phyloP scores from a whole-genome alignment of 768 basidiomycete genomes.

The Kwoniella dendrophila region DNA sequence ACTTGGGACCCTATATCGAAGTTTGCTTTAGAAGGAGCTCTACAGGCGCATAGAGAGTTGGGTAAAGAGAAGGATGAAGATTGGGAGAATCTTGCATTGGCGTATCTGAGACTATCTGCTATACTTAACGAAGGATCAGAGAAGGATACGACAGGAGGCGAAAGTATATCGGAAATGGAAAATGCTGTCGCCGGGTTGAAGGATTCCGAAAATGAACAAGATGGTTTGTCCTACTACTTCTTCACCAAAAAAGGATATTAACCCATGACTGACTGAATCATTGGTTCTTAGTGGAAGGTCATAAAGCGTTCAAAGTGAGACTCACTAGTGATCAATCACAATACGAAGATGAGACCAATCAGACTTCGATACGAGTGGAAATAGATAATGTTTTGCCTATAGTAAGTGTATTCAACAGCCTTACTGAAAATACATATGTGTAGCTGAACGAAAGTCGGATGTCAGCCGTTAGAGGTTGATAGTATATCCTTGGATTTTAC shows the following conservation, averaged over 20 bases:
- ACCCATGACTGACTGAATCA: not conserved
- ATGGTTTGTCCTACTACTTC: slow-evolving; percentile 36
- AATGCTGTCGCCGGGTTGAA: slow-evolving; percentile 21
- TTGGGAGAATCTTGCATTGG: slow-evolving; percentile 76
- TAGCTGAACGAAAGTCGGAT: too few species aligned
- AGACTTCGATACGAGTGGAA: slow-evolving; percentile 64
- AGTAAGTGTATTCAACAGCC: slow-evolving; percentile 60
- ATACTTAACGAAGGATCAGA: not conserved
- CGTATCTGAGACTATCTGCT: slow-evolving; percentile 68
- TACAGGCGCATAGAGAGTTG: slow-evolving; percentile 68
- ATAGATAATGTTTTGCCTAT: slow-evolving; percentile 73
- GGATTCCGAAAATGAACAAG: slow-evolving; percentile 36
- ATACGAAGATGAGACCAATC: slow-evolving; percentile 67
- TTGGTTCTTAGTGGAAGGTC: slow-evolving; percentile 15
- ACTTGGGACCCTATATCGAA: slow-evolving; percentile 61
- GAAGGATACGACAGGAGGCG: slow-evolving; percentile 5
- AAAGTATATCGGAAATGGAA: slow-evolving; percentile 18
- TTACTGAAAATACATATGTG: too few species aligned
- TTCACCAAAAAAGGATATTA: not conserved
- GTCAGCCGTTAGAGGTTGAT: slow-evolving; percentile 66
- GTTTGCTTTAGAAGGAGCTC: slow-evolving; percentile 72
- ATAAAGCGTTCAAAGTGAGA: slow-evolving; percentile 30
- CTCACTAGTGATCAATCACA: slow-evolving; percentile 60
- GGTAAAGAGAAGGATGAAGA: slow-evolving; percentile 68
- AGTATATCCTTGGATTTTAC: slow-evolving; percentile 3